These are phyloP conservation scores for Alternaria postmessia DNA, from an alignment of 2,329 filamentous ascomycete genomes.

Conservation along the genomic window DNA sequence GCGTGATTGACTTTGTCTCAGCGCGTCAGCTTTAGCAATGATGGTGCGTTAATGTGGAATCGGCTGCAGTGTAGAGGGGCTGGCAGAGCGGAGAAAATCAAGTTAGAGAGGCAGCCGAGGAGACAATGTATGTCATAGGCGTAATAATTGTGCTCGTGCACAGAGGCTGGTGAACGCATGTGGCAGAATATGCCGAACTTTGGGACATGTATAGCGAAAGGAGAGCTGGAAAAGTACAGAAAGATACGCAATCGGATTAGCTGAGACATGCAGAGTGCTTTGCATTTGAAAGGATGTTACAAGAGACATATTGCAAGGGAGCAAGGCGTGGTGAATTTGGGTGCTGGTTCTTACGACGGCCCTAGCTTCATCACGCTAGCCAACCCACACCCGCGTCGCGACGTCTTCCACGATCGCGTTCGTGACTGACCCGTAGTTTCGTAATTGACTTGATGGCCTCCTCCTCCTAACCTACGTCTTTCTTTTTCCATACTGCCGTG, in stretches of 20 bases:
- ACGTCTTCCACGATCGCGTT: constrained; percentile 29
- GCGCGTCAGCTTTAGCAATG: constrained; percentile 38
- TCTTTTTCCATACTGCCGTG: constrained; percentile 19
- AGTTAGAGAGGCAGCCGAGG: constrained; percentile 39
- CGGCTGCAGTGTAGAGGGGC: constrained; percentile 43
- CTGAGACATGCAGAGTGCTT: constrained; percentile 8
- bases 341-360: constrained; percentile 26
- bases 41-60: constrained; percentile 31
- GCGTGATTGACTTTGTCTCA: constrained; percentile 19
- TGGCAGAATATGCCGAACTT: constrained; percentile 20
- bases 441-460: constrained; percentile 49
- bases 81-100: constrained; percentile 44
- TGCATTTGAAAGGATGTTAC: constrained; percentile 2
- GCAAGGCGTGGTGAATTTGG: constrained; percentile 29
- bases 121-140: constrained; percentile 38
- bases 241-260: constrained; percentile 1
- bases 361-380: constrained; percentile 34
- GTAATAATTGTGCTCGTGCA: constrained; percentile 41
- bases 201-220: background rate
- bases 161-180: constrained; percentile 31
- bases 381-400: constrained; percentile 25
- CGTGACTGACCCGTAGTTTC: constrained; percentile 37
- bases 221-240: background rate
- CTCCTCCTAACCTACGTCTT: constrained; percentile 38
- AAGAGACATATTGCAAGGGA: constrained; percentile 21